Conservation (phyloP, 2,329 filamentous ascomycete genomes). For the Nigrospora oryzae region DNA sequence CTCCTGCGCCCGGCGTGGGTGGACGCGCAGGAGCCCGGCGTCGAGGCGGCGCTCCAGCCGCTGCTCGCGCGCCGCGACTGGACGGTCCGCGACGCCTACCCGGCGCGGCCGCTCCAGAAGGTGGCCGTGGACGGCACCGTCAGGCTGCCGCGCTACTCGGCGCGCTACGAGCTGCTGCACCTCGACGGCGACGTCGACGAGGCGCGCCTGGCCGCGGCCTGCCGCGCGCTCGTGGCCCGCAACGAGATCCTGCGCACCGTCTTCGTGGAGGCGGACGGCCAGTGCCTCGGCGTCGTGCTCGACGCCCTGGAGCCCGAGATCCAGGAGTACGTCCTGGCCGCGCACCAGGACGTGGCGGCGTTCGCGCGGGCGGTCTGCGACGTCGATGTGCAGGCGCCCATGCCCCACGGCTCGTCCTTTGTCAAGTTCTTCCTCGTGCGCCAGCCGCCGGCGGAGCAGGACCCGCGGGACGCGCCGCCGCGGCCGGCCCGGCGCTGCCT, state of each 20-base stretch:
- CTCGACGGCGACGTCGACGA: constrained; percentile 43
- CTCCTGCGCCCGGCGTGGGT: constrained; percentile 26
- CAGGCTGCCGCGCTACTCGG: constrained; percentile 48
- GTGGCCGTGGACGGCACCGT: constrained; percentile 51
- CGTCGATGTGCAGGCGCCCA: constrained; percentile 44
- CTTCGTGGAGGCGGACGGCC: constrained; percentile 44
- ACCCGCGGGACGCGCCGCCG: constrained; percentile 8
- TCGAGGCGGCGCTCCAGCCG: constrained; percentile 38
- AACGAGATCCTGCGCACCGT: constrained; percentile 61
- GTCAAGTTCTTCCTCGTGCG: constrained; percentile 49
- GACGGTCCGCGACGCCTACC: constrained; percentile 46
- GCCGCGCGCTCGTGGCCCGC: constrained; percentile 45
- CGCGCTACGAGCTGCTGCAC: constrained; percentile 57
- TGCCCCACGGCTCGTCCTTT: constrained; percentile 51
- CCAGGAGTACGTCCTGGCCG: constrained; percentile 42
- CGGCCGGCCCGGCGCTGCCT: constrained; percentile 30
- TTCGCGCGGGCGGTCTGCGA: constrained; percentile 47
- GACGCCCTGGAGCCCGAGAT: constrained; percentile 42
- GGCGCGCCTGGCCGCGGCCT: constrained; percentile 37
- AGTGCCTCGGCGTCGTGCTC: constrained; percentile 50
- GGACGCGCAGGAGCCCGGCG: constrained; percentile 29
- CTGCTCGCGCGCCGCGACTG: constrained; percentile 41
- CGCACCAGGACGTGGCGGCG: constrained; percentile 29
- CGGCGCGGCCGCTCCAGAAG: constrained; percentile 49
- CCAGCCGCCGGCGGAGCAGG: not conserved